A percentile compares a stretch with the other conserved stretches of the same genome.
Conservation (phyloP, 2,329 filamentous ascomycete genomes). For the Hansfordia pulvinata region DNA sequence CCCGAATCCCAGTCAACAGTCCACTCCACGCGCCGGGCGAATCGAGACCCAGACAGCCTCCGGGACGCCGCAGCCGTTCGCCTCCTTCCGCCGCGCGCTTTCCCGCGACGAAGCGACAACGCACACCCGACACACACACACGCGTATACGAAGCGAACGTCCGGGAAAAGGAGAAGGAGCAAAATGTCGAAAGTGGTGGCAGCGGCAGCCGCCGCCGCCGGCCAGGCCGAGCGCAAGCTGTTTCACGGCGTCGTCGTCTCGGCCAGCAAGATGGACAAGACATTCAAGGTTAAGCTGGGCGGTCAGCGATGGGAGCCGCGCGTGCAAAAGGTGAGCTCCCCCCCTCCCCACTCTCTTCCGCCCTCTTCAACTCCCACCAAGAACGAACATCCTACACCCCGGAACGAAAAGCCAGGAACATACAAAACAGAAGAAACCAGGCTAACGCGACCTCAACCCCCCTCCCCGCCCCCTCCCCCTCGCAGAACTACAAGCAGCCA, state of each 20-base stretch:
- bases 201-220: slow-evolving; percentile 7
- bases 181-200: slow-evolving; percentile 3
- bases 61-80: no score
- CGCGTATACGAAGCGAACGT: neutral
- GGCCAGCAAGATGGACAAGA: slow-evolving; percentile 64
- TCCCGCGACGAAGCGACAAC: neutral
- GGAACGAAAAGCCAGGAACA: no score
- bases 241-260: slow-evolving; percentile 61
- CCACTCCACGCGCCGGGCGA: no score
- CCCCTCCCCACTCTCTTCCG: slow-evolving; percentile 1
- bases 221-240: slow-evolving; percentile 31
- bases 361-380: neutral
- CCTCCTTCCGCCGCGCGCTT: neutral
- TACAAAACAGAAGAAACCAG: no score
- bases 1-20: no score
- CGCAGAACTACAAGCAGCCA: slow-evolving; percentile 49
- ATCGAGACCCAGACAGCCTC: no score
- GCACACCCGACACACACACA: neutral
- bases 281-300: slow-evolving; percentile 64
- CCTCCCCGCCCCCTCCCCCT: neutral
- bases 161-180: neutral
- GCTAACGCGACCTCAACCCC: neutral
- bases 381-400: neutral
- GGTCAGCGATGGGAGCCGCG: slow-evolving; percentile 58
- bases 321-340: slow-evolving; percentile 51